Base-by-base conservation (phyloP, 164 flowering plant species). In the Umbellularia californica region DNA sequence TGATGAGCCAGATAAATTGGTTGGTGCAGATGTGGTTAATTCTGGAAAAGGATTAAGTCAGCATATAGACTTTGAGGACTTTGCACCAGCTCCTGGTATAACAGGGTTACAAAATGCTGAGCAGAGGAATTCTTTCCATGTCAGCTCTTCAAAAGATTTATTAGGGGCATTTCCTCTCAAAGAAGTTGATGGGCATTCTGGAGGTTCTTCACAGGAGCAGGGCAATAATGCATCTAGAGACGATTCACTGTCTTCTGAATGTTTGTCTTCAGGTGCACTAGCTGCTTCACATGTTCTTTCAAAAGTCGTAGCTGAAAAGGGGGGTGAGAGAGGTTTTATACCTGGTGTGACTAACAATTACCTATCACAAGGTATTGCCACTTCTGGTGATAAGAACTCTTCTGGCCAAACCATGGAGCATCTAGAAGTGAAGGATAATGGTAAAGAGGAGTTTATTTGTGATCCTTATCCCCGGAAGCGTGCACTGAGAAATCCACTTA, bases 1-100 rank as follows among this genome's bases (percentile, higher is more conserved):
- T 83, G 97, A 91, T 76, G 97, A 93, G 74, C 69, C 62, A 17
- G 92, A 90, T 68, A 72, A 77, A 74, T 70, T 82, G 4, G 65
- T 47, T 70, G 64, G 85, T 41, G 65, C 75, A 15, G 65, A 50
- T 47, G 68, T 71, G 69, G 69, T 58, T 24, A 70, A 58, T 58
- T 77, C 84, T 11, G 76, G 22, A 71, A 28, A 58, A 41, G 69
- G 71, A 25, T 66, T 79, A 74, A 76, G 65, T 71, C 70, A 55
- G 11, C 2, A 1, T 71, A 22, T 41, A 27, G 79, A 70, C 76
- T 72, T 28, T 33, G 67, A 74, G 62, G 72, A 27, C 4, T 1
- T 66, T 58, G 55, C 23, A 76, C 69, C 75, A 51, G 11, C 50
- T 79, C 55, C 70, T 75, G 83, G 72, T 64, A 70, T 79, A 13